Percentiles rank a stretch among this genome's conserved stretches.
Conservation (phyloP, 116 monocot genomes). For the Dioscorea cayenensis region DNA sequence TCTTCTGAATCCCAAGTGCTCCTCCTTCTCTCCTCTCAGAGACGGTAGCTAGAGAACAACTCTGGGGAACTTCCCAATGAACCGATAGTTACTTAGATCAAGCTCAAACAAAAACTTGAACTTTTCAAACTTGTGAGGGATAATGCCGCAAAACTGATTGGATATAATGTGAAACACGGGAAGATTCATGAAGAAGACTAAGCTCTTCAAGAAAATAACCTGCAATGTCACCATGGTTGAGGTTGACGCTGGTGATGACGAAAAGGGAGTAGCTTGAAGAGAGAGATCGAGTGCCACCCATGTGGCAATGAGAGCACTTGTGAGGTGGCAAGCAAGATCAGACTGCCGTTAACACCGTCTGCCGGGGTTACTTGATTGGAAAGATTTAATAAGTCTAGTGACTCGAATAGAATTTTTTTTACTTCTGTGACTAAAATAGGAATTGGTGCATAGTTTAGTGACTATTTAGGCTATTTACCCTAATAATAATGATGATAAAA, state of each 20-base stretch:
- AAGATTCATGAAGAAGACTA: constrained; percentile 57
- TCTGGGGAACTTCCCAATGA: constrained; percentile 70
- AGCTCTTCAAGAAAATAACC: constrained; percentile 84
- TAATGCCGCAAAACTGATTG: constrained; percentile 78
- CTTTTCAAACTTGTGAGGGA: constrained; percentile 38
- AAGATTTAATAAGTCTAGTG: too few species aligned
- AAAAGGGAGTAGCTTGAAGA: constrained; percentile 25
- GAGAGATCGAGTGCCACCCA: neutral
- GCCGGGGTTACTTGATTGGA: too few species aligned
- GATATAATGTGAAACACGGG: constrained; percentile 74
- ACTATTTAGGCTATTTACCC: too few species aligned
- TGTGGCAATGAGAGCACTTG: too few species aligned
- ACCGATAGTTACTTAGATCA: constrained; percentile 85
- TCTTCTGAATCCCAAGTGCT: constrained; percentile 20
- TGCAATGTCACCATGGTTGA: constrained; percentile 91
- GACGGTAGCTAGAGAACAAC: constrained; percentile 60
- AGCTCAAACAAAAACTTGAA: constrained; percentile 64
- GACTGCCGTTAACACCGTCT: too few species aligned
- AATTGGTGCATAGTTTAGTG: too few species aligned
- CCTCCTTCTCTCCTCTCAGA: constrained; percentile 14
- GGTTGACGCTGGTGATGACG: constrained; percentile 81
- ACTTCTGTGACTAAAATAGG: too few species aligned
- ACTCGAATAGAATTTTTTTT: too few species aligned
- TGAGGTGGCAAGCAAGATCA: too few species aligned
- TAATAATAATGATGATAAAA: too few species aligned